Evolutionary conservation across 75 land plant species (phyloP).

Genomic region (Gnetum montanum): DNA sequence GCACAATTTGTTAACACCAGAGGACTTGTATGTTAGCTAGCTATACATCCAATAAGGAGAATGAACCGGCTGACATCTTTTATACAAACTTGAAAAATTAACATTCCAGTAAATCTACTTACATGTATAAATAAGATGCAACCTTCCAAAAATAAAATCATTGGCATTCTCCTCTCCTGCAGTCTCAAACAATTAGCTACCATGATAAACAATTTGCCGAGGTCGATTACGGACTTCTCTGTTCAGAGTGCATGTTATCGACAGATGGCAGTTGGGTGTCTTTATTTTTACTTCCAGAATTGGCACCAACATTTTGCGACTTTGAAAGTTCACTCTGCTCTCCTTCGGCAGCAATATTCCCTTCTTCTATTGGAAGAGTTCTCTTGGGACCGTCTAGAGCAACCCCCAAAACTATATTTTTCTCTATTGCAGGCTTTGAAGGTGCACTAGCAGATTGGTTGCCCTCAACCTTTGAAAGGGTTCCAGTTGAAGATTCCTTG

Average conservation of each 20-base stretch:
- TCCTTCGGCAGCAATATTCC: constrained; percentile 18
- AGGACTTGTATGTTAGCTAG: too few relatives aligned
- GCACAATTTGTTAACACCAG: too few relatives aligned
- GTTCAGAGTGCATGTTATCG: not conserved
- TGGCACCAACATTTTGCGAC: constrained; percentile 15
- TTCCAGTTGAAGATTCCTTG: not conserved
- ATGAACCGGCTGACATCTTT: too few relatives aligned
- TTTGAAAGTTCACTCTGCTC: constrained; percentile 33
- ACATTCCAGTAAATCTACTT: too few relatives aligned
- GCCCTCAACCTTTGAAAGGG: constrained; percentile 13
- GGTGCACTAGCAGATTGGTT: constrained; percentile 4
- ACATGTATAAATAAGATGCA: too few relatives aligned
- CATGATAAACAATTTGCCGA: too few relatives aligned
- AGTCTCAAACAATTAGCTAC: too few relatives aligned
- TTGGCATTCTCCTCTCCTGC: too few relatives aligned
- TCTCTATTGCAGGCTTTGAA: constrained; percentile 41
- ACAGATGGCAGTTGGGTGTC: not conserved
- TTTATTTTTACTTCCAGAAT: not conserved
- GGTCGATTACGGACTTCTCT: too few relatives aligned
- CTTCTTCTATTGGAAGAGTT: constrained; percentile 78
- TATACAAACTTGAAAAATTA: too few relatives aligned
- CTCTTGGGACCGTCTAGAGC: constrained; percentile 90
- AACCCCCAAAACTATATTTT: constrained; percentile 84
- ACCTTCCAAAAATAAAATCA: too few relatives aligned
- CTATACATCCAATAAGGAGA: too few relatives aligned